Conservation (phyloP, 1,284 basidiomycete species). For the Salmacisia buchloeana region DNA sequence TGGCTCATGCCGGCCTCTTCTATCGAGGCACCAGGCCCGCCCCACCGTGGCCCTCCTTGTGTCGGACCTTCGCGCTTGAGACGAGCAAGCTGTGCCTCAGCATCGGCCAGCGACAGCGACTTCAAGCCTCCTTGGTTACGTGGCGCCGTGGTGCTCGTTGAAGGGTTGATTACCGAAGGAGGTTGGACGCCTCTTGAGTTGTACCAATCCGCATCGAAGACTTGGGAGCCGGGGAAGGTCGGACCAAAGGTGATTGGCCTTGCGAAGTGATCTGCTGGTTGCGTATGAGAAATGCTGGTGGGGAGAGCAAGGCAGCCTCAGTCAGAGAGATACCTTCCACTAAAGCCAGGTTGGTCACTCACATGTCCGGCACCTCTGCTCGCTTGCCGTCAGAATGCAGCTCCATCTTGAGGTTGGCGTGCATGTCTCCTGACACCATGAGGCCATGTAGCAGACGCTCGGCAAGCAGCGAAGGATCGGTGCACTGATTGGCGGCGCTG, state of each 20-base stretch:
- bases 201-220: conserved; percentile 7
- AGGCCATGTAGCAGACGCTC: conserved; percentile 47
- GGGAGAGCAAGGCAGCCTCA: not conserved
- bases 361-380: conserved; percentile 40
- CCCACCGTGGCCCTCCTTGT: conserved; percentile 1
- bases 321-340: not conserved
- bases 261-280: conserved; percentile 36
- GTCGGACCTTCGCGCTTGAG: conserved; percentile 5
- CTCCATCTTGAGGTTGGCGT: conserved; percentile 21
- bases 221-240: conserved; percentile 1
- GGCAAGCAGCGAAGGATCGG: conserved; percentile 45
- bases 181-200: conserved; percentile 10
- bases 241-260: not conserved
- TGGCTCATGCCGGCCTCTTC: conserved; percentile 4
- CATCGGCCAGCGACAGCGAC: not conserved
- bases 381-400: conserved; percentile 46
- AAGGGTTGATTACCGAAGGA: conserved; percentile 20
- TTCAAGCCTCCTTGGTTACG: not conserved
- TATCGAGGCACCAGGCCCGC: not conserved
- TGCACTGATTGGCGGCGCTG: conserved; percentile 37
- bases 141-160: no score
- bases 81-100: not conserved
- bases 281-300: conserved; percentile 37
- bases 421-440: conserved; percentile 45
- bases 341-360: not conserved